These are phyloP conservation scores for Coemansia sp. DNA, from an alignment of 192 early-diverging fungal genomes.

Conservation along the genomic window DNA sequence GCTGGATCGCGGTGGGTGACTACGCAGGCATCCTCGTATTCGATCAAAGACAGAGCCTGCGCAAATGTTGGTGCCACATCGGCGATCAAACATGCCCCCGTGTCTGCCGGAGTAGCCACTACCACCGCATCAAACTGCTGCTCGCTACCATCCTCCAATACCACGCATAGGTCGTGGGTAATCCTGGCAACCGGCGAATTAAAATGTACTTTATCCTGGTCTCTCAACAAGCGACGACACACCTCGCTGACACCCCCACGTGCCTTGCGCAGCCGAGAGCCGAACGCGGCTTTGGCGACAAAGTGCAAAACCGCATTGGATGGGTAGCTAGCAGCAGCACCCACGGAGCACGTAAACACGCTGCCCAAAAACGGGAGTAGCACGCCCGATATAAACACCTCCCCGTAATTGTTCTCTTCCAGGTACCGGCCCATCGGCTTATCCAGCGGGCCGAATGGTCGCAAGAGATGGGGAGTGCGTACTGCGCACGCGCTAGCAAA, in stretches of 20 bases:
- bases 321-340: constrained; percentile 33
- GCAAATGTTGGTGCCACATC: constrained; percentile 26
- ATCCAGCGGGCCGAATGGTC: constrained; percentile 8
- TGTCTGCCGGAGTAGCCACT: constrained; percentile 45
- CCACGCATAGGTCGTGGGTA: neutral
- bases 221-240: constrained; percentile 23
- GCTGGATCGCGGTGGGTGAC: constrained; percentile 43
- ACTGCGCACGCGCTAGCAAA: constrained; percentile 15
- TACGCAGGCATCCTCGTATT: constrained; percentile 41
- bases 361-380: constrained; percentile 47
- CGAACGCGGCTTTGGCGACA: constrained; percentile 30
- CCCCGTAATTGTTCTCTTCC: constrained; percentile 7
- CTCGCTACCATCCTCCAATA: neutral
- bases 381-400: constrained; percentile 19
- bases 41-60: constrained; percentile 33
- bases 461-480: constrained; percentile 11
- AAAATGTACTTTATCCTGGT: constrained; percentile 7
- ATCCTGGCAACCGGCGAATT: constrained; percentile 8
- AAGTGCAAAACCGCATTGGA: constrained; percentile 44
- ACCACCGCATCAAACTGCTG: constrained; percentile 35
- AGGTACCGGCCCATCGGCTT: constrained; percentile 38
- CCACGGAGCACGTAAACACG: constrained; percentile 41
- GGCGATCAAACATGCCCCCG: constrained; percentile 14
- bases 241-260: constrained; percentile 34
- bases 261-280: constrained; percentile 37